Evolutionary conservation across 768 basidiomycete species (phyloP), one percentile per base, ranked within the genome.

Genomic region (Phaffia australis): DNA sequence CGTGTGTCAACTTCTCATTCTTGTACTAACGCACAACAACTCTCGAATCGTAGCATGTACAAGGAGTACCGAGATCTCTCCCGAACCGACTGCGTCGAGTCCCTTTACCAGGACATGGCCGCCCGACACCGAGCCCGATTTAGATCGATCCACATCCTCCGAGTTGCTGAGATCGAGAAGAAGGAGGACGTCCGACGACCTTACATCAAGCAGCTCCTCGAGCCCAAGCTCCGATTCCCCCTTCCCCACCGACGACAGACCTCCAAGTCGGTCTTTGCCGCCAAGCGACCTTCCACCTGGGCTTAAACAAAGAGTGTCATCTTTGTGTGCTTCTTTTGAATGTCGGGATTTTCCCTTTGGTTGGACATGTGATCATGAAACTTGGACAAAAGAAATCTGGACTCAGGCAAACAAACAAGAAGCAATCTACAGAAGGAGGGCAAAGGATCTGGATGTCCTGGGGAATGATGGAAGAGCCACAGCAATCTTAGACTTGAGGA

Each of bases 41-140:
- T 27, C 35, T 42, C 35, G 3, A 8, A 27, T 19, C 16, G 0
- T 48, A 61, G 60, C 85, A 94, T 97, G 92, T 95, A 95, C 88
- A 93, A 93, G 75, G 76, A 76, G 71, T 97, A 89, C 87, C 89
- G 92, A 75, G 94, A 98, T 74, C 86, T 99, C 73, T 83, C 83
- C 72, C 87, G 95, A 71, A 86, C 89, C 69, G 93, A 89, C 77
- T 94, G 95, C 66, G 95, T 98, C 77, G 92, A 88, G 83, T 82
- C 86, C 73, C 79, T 97, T 77, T 98, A 98, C 85, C 94, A 98
- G 81, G 94, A 98, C 80, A 97, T 99, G 94, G 90, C 95, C 74
- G 92, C 95, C 70, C 84, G 93, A 72, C 94, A 99, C 79, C 91
- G 94, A 80, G 95, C 95, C 71, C 91, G 95, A 77, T 97, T 98